Evolutionary conservation across 2,329 filamentous ascomycete species (phyloP).

Genomic region (Colletotrichum lupini): DNA sequence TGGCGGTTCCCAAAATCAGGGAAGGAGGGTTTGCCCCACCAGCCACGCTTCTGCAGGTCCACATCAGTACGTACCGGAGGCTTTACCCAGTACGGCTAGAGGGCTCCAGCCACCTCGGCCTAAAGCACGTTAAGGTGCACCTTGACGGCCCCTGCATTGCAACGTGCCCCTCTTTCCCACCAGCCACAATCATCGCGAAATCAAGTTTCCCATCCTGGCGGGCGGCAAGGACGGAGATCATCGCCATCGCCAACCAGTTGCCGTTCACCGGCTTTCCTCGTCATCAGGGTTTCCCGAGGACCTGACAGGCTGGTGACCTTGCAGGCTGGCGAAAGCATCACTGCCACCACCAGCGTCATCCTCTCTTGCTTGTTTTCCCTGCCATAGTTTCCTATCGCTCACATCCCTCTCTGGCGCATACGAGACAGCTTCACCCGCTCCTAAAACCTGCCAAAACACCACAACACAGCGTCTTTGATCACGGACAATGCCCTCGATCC

Average conservation of each 20-base stretch:
- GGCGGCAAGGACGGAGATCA: not conserved
- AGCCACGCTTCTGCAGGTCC: not conserved
- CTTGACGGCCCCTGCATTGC: not conserved
- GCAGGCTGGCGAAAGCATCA: not conserved
- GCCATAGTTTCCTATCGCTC: not conserved
- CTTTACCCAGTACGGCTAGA: not conserved
- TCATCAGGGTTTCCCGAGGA: not conserved
- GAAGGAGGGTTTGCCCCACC: not conserved
- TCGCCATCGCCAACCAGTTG: not conserved
- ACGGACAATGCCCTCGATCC: not conserved
- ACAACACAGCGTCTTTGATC: not conserved
- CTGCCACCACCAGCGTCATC: not conserved
- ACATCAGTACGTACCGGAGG: not conserved
- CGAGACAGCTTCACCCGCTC: not conserved
- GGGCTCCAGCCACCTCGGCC: not conserved
- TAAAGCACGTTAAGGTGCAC: not conserved
- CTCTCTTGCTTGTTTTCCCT: not conserved
- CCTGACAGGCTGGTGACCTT: not conserved
- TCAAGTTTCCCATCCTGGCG: constrained; percentile 15
- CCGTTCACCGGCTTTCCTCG: not conserved
- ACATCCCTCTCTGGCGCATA: not conserved
- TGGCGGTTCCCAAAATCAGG: not conserved
- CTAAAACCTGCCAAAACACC: not conserved
- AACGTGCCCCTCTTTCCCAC: not conserved
- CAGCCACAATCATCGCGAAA: constrained; percentile 7